Conservation (phyloP, 2,329 filamentous ascomycete genomes). For the Penicillium olsonii region DNA sequence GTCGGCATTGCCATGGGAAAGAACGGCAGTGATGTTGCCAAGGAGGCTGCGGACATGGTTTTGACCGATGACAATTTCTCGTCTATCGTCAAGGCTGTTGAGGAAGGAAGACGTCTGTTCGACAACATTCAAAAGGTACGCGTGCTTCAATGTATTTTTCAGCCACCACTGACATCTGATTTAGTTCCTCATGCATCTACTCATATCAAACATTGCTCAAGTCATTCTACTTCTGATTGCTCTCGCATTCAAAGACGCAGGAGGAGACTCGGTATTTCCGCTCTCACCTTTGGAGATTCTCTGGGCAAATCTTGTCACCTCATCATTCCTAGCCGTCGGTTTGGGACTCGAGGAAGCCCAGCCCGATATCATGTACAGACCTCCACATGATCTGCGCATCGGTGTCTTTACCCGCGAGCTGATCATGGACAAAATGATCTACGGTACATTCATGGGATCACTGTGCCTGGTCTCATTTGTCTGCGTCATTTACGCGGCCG, state of each 20-base stretch:
- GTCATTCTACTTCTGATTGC: slow-evolving; percentile 79
- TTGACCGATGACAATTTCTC: slow-evolving; percentile 82
- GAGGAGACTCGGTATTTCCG: slow-evolving; percentile 76
- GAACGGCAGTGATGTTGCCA: slow-evolving; percentile 81
- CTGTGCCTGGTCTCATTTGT: slow-evolving; percentile 45
- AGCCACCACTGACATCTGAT: not conserved
- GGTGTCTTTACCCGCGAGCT: slow-evolving; percentile 46
- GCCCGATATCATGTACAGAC: slow-evolving; percentile 74
- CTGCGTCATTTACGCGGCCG: slow-evolving; percentile 40
- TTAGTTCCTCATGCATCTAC: slow-evolving; percentile 72
- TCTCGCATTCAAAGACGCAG: slow-evolving; percentile 73
- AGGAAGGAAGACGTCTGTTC: slow-evolving; percentile 81
- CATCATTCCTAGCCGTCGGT: slow-evolving; percentile 81
- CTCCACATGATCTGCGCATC: slow-evolving; percentile 64
- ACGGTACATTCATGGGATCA: slow-evolving; percentile 49
- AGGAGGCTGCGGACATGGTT: slow-evolving; percentile 67
- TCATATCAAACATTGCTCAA: slow-evolving; percentile 80
- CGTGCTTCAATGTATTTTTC: slow-evolving; percentile 30
- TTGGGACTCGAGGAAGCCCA: slow-evolving; percentile 76
- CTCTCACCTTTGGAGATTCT: slow-evolving; percentile 82
- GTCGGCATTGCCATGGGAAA: slow-evolving; percentile 89
- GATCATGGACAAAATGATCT: slow-evolving; percentile 45
- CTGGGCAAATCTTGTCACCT: slow-evolving; percentile 91
- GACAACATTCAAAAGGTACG: slow-evolving; percentile 76
- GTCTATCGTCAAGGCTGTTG: slow-evolving; percentile 78